A percentile compares a stretch with the other conserved stretches of the same genome.
These are phyloP conservation scores for Aspergillus alliaceus DNA, from an alignment of 2,329 filamentous ascomycete species.

Conservation along the genomic window DNA sequence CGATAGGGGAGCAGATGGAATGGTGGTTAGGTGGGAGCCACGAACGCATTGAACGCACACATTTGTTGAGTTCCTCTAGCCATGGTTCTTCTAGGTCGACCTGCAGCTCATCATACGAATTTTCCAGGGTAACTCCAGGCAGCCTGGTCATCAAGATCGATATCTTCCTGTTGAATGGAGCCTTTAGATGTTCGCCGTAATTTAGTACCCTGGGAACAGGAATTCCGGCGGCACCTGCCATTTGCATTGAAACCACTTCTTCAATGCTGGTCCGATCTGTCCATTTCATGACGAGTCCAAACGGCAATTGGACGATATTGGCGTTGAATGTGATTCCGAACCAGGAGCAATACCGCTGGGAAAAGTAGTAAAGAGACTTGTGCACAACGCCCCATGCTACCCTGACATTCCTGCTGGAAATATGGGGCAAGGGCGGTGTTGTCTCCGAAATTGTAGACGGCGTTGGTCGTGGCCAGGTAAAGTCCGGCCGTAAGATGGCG, in stretches of 20 bases:
- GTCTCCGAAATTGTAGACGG: constrained; percentile 15
- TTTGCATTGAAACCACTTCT: constrained; percentile 37
- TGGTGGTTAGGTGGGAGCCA: constrained; percentile 30
- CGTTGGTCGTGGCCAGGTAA: constrained; percentile 26
- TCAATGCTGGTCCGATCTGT: constrained; percentile 37
- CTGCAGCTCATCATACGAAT: constrained; percentile 27
- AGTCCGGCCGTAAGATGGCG: constrained; percentile 24
- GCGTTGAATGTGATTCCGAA: constrained; percentile 23
- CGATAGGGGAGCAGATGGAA: constrained; percentile 32
- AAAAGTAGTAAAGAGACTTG: constrained; percentile 28
- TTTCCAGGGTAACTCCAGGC: constrained; percentile 32
- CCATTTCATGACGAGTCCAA: constrained; percentile 43
- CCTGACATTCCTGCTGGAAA: constrained; percentile 17
- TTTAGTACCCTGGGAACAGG: constrained; percentile 35
- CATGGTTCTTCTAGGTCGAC: constrained; percentile 31
- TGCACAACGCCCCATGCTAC: constrained; percentile 33
- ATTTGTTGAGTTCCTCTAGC: constrained; percentile 36
- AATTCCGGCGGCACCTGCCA: constrained; percentile 35
- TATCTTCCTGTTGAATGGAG: constrained; percentile 19
- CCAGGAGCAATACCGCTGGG: constrained; percentile 32
- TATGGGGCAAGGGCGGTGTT: constrained; percentile 25
- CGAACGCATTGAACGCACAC: constrained; percentile 34
- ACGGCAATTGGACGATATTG: constrained; percentile 36
- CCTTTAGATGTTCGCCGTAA: constrained; percentile 32
- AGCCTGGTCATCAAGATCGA: constrained; percentile 47